These are phyloP conservation scores for Ricinus communis DNA, from an alignment of 345 rosid species.

Conservation along the genomic window DNA sequence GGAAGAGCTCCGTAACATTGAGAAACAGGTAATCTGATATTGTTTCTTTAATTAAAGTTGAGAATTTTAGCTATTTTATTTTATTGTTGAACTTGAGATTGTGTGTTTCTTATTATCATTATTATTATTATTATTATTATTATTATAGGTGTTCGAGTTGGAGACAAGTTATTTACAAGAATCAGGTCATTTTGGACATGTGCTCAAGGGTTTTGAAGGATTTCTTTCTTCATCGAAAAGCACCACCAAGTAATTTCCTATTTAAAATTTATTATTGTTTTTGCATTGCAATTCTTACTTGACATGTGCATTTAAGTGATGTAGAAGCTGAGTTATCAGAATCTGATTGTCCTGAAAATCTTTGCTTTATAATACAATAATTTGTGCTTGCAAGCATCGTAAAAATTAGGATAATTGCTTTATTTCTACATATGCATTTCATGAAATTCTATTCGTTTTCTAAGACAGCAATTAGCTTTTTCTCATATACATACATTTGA, in stretches of 20 bases:
- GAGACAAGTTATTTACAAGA: slow-evolving; percentile 50
- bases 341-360: too few relatives aligned
- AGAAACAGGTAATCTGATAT: slow-evolving; percentile 24
- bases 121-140: too few relatives aligned
- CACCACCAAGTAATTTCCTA: slow-evolving; percentile 38
- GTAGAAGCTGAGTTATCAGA: not conserved
- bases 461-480: too few relatives aligned
- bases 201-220: slow-evolving; percentile 50
- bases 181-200: slow-evolving; percentile 38
- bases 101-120: too few relatives aligned
- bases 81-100: not conserved
- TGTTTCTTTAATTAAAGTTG: not conserved
- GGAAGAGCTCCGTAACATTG: slow-evolving; percentile 27
- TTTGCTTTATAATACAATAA: not conserved
- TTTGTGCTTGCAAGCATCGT: not conserved
- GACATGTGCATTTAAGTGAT: not conserved
- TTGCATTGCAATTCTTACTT: not conserved
- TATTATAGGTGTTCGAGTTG: slow-evolving; percentile 39
- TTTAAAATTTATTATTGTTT: too few relatives aligned
- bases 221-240: slow-evolving; percentile 48
- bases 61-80: too few relatives aligned
- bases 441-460: too few relatives aligned
- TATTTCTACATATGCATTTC: too few relatives aligned
- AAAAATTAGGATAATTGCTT: too few relatives aligned
- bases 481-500: not conserved